phyloP scores from a whole-genome alignment of 192 early-diverging fungal species.

The Gorgonomyces haynaldii region DNA sequence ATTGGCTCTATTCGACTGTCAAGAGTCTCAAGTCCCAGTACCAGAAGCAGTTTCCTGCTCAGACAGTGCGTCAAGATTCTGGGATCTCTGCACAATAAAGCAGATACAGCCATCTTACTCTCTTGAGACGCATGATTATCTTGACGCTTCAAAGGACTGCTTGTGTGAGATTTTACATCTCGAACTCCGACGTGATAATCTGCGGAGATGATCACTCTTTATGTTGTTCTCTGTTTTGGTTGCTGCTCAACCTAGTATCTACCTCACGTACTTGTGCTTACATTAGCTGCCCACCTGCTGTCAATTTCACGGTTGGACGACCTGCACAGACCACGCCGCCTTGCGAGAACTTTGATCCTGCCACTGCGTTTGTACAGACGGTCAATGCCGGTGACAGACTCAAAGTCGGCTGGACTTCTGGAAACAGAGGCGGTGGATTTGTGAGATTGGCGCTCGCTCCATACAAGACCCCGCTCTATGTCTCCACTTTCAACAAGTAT shows the following conservation, averaged over 20 bases:
- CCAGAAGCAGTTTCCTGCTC: too few relatives aligned
- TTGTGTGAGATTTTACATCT: too few relatives aligned
- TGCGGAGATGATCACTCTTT: too few relatives aligned
- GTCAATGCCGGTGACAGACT: slow-evolving; percentile 12
- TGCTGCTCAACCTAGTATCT: neutral
- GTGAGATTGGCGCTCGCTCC: slow-evolving; percentile 9
- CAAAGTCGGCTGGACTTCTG: slow-evolving; percentile 12
- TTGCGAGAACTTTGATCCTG: neutral
- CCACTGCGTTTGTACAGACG: neutral
- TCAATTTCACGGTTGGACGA: neutral
- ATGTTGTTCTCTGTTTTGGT: too few relatives aligned
- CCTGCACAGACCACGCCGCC: neutral
- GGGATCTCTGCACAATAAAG: too few relatives aligned
- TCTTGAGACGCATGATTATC: too few relatives aligned
- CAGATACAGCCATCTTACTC: too few relatives aligned
- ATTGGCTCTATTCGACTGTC: too few relatives aligned
- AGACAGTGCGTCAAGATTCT: too few relatives aligned
- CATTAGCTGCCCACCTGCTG: neutral
- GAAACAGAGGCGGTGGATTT: slow-evolving; percentile 11
- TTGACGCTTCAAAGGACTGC: too few relatives aligned
- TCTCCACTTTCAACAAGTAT: neutral
- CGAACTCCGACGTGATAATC: too few relatives aligned
- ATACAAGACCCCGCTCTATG: neutral
- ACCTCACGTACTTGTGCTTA: neutral
- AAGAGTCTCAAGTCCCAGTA: too few relatives aligned